These are phyloP conservation scores for Annulohypoxylon bovei DNA, from an alignment of 495 filamentous ascomycete species.

Conservation along the genomic window DNA sequence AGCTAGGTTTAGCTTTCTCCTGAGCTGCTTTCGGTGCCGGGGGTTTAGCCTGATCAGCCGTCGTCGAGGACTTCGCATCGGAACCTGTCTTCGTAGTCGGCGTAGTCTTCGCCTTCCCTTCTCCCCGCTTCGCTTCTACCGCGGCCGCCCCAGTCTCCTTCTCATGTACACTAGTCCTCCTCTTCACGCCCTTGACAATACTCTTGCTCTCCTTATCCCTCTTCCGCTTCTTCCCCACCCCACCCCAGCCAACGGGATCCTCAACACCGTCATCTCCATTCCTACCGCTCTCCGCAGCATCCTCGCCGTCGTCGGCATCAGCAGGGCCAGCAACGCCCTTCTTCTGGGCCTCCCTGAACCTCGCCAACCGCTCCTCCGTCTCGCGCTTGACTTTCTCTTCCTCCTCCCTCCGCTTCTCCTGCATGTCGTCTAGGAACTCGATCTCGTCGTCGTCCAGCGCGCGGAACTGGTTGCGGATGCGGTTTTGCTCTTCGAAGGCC, in stretches of 20 bases:
- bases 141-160: background rate
- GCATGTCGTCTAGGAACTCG: constrained; percentile 85
- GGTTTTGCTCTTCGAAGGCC: constrained; percentile 89
- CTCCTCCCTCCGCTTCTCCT: constrained; percentile 72
- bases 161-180: constrained; percentile 22
- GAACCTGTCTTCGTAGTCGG: background rate
- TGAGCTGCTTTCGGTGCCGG: background rate
- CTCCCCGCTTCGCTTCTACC: background rate
- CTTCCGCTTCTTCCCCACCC: constrained; percentile 36
- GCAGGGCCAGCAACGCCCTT: constrained; percentile 46
- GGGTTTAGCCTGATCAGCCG: constrained; percentile 15
- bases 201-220: constrained; percentile 33
- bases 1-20: constrained; percentile 29
- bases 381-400: constrained; percentile 80
- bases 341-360: constrained; percentile 71
- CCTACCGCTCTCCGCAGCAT: constrained; percentile 11
- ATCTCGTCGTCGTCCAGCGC: constrained; percentile 93
- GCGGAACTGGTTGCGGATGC: constrained; percentile 92
- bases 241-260: constrained; percentile 9
- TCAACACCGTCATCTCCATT: background rate
- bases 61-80: background rate
- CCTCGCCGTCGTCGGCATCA: constrained; percentile 37
- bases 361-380: constrained; percentile 74
- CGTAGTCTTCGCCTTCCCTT: background rate
- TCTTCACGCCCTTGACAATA: constrained; percentile 31